phyloP scores from a whole-genome alignment of 177 flowering plant genomes.

The Vitis hybrid region DNA sequence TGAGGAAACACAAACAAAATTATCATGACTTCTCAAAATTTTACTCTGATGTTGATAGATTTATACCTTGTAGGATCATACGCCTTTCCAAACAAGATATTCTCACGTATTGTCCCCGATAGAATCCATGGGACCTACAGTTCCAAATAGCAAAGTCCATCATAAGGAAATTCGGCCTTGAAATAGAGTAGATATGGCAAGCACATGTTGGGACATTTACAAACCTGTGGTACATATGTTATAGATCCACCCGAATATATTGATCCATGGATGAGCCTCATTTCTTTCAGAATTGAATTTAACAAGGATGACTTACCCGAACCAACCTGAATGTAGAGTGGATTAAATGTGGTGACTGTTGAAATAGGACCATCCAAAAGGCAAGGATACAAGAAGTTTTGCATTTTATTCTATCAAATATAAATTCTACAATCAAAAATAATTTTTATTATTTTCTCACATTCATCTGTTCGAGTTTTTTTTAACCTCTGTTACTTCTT shows the following conservation, averaged over 20 bases:
- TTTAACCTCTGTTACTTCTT: too few species aligned
- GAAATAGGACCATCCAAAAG: not conserved
- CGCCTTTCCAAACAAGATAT: conserved; percentile 74
- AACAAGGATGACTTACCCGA: conserved; percentile 93
- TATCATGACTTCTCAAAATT: not conserved
- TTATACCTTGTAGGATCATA: conserved; percentile 65
- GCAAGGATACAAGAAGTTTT: not conserved
- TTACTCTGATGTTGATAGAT: not conserved
- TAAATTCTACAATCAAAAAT: too few species aligned
- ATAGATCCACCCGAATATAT: conserved; percentile 49
- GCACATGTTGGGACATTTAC: not conserved
- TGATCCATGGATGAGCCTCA: conserved; percentile 57
- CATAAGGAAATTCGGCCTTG: conserved; percentile 8
- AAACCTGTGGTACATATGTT: conserved; percentile 94
- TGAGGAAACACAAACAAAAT: conserved; percentile 4
- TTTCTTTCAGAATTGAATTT: conserved; percentile 76
- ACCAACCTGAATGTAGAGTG: conserved; percentile 68
- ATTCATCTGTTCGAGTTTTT: too few species aligned
- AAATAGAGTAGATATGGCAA: conserved; percentile 6
- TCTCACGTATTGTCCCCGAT: conserved; percentile 87
- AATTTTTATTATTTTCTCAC: too few species aligned
- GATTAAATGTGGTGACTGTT: not conserved
- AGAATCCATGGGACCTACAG: conserved; percentile 91
- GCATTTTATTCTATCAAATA: too few species aligned
- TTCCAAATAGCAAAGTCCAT: conserved; percentile 11